Evolutionary conservation across 2,329 filamentous ascomycete species (phyloP).

Genomic region (Lecanosticta acicola): DNA sequence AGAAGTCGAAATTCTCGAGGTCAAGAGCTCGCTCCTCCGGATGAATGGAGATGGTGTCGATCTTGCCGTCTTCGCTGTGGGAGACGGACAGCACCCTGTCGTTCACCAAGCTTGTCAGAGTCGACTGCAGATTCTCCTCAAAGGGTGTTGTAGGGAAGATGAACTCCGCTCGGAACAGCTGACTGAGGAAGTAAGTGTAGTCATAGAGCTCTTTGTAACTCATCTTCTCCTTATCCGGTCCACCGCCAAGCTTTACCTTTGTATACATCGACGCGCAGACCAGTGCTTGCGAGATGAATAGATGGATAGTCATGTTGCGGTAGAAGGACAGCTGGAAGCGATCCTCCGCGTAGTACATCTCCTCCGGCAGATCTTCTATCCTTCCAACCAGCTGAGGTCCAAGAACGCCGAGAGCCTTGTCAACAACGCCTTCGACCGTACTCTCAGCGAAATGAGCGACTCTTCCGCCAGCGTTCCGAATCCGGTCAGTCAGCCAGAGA

Average conservation of each 20-base stretch:
- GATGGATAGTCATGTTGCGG: constrained; percentile 97
- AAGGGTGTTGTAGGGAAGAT: constrained; percentile 90
- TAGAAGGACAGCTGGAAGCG: constrained; percentile 96
- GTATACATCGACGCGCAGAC: constrained; percentile 89
- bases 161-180: constrained; percentile 92
- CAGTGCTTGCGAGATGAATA: constrained; percentile 90
- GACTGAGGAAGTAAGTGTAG: constrained; percentile 84
- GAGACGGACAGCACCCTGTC: constrained; percentile 71
- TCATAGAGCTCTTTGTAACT: constrained; percentile 64
- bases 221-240: constrained; percentile 59
- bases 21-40: constrained; percentile 70
- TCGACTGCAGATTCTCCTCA: constrained; percentile 71
- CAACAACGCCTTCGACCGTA: constrained; percentile 74
- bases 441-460: constrained; percentile 88
- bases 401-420: constrained; percentile 84
- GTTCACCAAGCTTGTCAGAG: constrained; percentile 67
- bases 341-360: constrained; percentile 91
- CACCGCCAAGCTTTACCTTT: constrained; percentile 84
- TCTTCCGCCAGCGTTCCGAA: constrained; percentile 78
- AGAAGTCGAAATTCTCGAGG: constrained; percentile 95
- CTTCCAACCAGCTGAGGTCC: constrained; percentile 82
- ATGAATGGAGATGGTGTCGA: constrained; percentile 67
- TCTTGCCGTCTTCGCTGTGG: constrained; percentile 46
- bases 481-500: constrained; percentile 79
- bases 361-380: constrained; percentile 73